Evolutionary conservation across 495 filamentous ascomycete genomes (phyloP).

Genomic region (Penicillium psychrofluorescens): DNA sequence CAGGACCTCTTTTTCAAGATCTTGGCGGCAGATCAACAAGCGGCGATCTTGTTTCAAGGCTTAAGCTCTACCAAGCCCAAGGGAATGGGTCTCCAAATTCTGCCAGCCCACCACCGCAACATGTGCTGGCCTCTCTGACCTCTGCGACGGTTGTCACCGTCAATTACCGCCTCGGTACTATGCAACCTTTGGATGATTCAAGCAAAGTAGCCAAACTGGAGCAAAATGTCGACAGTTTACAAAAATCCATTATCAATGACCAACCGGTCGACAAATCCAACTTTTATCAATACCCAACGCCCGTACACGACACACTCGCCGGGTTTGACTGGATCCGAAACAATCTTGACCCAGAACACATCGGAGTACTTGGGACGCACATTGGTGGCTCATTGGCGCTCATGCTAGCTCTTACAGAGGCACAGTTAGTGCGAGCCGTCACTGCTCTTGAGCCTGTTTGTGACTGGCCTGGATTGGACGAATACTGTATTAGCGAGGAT

Average conservation of each 20-base stretch:
- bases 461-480: conserved; percentile 34
- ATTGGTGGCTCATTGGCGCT: conserved; percentile 49
- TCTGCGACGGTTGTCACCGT: conserved; percentile 32
- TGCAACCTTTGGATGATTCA: conserved; percentile 26
- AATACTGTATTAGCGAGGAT: conserved; percentile 19
- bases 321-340: conserved; percentile 34
- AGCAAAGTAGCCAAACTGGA: no score
- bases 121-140: conserved; percentile 19
- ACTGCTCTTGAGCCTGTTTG: conserved; percentile 30
- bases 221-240: no score
- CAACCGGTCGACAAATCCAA: no score
- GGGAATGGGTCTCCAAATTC: background rate
- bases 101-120: conserved; percentile 8
- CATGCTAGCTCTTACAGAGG: conserved; percentile 55
- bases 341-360: conserved; percentile 18
- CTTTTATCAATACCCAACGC: conserved; percentile 29
- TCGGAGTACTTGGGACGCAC: conserved; percentile 47
- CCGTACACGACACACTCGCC: conserved; percentile 34
- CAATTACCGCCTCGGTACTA: conserved; percentile 38
- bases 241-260: no score
- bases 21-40: background rate
- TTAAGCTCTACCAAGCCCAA: no score
- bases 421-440: conserved; percentile 29
- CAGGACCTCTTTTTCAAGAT: conserved; percentile 25
- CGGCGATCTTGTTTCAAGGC: no score